Evolutionary conservation across 306 rosid genomes (phyloP).

Genomic region (Ochetophila trinervis): DNA sequence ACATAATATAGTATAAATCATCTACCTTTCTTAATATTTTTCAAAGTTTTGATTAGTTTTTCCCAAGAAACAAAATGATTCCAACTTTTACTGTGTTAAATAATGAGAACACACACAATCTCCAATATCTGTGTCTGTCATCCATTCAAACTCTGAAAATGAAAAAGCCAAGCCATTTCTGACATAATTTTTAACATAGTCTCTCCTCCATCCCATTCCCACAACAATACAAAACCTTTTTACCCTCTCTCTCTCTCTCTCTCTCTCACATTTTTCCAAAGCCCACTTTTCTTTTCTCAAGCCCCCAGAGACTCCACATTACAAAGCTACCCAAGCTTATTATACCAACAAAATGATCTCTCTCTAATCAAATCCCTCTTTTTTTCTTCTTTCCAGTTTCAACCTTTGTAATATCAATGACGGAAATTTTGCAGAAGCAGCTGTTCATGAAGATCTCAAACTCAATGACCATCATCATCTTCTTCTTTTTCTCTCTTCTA

Average conservation of each 20-base stretch:
- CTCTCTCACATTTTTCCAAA: constrained; percentile 51
- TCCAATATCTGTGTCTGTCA: constrained; percentile 56
- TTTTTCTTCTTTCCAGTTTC: not conserved
- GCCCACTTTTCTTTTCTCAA: constrained; percentile 30
- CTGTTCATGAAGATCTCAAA: constrained; percentile 43
- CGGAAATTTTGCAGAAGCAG: constrained; percentile 14
- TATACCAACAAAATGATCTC: constrained; percentile 8
- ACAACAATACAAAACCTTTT: not conserved
- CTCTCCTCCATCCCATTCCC: constrained; percentile 11
- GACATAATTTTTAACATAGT: constrained; percentile 51
- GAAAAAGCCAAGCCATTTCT: constrained; percentile 52
- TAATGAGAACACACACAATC: constrained; percentile 28
- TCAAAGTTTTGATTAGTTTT: not conserved
- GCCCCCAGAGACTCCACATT: not conserved
- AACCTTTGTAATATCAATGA: not conserved
- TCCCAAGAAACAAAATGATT: constrained; percentile 45
- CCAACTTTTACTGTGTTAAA: constrained; percentile 45
- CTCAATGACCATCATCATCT: constrained; percentile 30
- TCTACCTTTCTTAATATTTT: constrained; percentile 8
- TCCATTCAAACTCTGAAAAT: constrained; percentile 63
- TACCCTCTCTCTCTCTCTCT: constrained; percentile 25
- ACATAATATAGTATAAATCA: not conserved
- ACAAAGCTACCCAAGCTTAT: not conserved
- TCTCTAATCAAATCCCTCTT: constrained; percentile 21
- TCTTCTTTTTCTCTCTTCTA: constrained; percentile 34